A percentile compares a stretch with the other conserved stretches of the same genome.
Conservation (phyloP, 176 grass and related monocot genomes). For the Oryza meyeriana region DNA sequence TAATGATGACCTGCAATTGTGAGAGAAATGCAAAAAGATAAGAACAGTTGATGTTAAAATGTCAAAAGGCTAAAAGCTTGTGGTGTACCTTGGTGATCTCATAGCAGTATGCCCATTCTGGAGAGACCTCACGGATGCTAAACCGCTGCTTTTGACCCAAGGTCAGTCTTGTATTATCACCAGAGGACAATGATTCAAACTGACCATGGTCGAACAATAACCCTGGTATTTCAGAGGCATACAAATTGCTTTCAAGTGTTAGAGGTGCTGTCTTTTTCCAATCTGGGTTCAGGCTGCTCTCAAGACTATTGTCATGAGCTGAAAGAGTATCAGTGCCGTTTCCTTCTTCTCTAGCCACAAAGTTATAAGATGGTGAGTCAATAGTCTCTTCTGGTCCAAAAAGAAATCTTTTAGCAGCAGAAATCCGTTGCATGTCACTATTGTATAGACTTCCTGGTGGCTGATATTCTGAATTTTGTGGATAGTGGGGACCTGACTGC, state of each 20-base stretch:
- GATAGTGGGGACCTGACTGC: conserved; percentile 38
- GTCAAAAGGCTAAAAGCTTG: conserved; percentile 13
- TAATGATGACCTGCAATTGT: conserved; percentile 77
- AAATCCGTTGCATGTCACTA: conserved; percentile 63
- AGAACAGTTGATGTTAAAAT: conserved; percentile 1
- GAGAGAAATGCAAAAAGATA: conserved; percentile 24
- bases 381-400: conserved; percentile 62
- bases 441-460: conserved; percentile 37
- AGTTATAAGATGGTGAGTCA: conserved; percentile 56
- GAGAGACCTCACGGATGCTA: conserved; percentile 80
- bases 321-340: conserved; percentile 35
- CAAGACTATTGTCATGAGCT: conserved; percentile 39
- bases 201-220: conserved; percentile 52
- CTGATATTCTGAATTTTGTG: conserved; percentile 42
- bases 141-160: conserved; percentile 57
- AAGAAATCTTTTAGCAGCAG: conserved; percentile 82
- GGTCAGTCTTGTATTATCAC: conserved; percentile 39
- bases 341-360: conserved; percentile 14
- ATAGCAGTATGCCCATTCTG: conserved; percentile 90
- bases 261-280: conserved; percentile 45
- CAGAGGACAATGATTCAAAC: conserved; percentile 44
- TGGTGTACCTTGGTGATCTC: conserved; percentile 84
- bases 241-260: conserved; percentile 35
- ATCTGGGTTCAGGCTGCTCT: conserved; percentile 37
- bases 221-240: conserved; percentile 44